Base-by-base conservation (phyloP, 352 stramenopile species). In the Phytophthora capsici region DNA sequence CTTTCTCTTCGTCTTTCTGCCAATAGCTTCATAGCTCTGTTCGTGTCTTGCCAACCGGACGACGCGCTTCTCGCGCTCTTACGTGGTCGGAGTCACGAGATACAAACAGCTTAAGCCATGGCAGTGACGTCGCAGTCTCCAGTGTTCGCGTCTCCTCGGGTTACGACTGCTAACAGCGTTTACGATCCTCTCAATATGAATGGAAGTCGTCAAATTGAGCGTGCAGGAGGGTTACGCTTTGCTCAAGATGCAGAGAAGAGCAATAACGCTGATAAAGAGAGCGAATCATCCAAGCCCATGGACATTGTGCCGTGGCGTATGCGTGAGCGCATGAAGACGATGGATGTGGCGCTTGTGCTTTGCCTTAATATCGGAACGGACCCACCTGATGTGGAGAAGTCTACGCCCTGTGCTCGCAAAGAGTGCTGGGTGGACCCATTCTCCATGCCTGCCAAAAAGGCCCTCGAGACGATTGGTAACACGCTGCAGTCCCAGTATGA, bases 361-460 rank as follows among this genome's bases (percentile, higher is more conserved):
- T 99, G 97, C 63, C 83, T 99, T 6, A 99, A 99, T 72, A 98
- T 99, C 57, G 96, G 96, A 1, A 99, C 96, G 14, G 97, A 99
- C 75, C 98, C 98, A 19, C 98, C 97, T 0, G 98, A 99, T 66
- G 79, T 99, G n/a, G 84, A 97, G 44, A 98, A 98, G 69, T 84
- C 97, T n/a, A 91, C 87, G 34, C 96, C 97, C 7, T 99, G 96
- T 69, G 97, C 97, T 16, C 89, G 95, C 36, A 94, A 99, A 53
- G 96, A 99, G 76, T 99, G 96, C 75, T 99, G 98, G 98, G 93
- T 99, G 53, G 97, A 99, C 62, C 97, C 97, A 10, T 97, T 95
- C 23, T 92, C 82, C 10, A 97, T 98, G 66, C 91, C 90, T 1
- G 84, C 94, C 20, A 88, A 97, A 51, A 99, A 99, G 71, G 97